Evolutionary conservation across 768 basidiomycete species (phyloP), one percentile per base, ranked within the genome.

Genomic region (Russula vinacea): DNA sequence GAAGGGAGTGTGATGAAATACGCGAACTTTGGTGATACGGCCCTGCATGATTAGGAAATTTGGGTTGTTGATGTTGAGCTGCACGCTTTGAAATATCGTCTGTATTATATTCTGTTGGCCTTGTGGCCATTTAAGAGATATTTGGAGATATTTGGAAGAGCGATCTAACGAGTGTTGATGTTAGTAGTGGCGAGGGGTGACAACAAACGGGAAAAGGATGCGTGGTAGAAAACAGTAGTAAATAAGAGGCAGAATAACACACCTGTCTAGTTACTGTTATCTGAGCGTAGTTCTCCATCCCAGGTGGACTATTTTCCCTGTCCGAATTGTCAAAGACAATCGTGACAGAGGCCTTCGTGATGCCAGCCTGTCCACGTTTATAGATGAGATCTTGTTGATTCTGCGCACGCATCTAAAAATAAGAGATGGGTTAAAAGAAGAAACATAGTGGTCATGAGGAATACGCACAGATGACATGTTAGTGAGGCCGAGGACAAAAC

Each of bases 1-100:
- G 6, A n/a, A 40, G 54, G 52, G 26, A 8, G 13, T 17, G 16
- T 5, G 29, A 57, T 13, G 8, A 32, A 13, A 39, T n/a, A 32
- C 11, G 69, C 75, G 45, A 37, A 90, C 95, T 79, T 98, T 99
- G 13, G 97, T 99, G 73, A 99, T 99, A 56, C 95, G 92, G 33
- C 97, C 96, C 76, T 99, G 97, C 96, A 98, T 98, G 74, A 98
- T 98, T 63, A 99, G 82, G 78, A 98, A 98, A 74, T 98, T 98
- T 50, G 97, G 97, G 75, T 98, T 98, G 77, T 98, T 99, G 82
- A 99, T 98, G 73, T 98, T 98, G 68, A 99, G 84, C 74, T 97
- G 94, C 0, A 99, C 95, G 45, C 92, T 89, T 73, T 98, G 97
- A 72, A 99, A 98, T 16, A 98, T 80, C 32, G 86, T 89, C 71